A percentile compares a stretch with the other conserved stretches of the same genome.
These are phyloP conservation scores for Phytophthora pisi DNA, from an alignment of 352 stramenopile genomes.

Conservation along the genomic window DNA sequence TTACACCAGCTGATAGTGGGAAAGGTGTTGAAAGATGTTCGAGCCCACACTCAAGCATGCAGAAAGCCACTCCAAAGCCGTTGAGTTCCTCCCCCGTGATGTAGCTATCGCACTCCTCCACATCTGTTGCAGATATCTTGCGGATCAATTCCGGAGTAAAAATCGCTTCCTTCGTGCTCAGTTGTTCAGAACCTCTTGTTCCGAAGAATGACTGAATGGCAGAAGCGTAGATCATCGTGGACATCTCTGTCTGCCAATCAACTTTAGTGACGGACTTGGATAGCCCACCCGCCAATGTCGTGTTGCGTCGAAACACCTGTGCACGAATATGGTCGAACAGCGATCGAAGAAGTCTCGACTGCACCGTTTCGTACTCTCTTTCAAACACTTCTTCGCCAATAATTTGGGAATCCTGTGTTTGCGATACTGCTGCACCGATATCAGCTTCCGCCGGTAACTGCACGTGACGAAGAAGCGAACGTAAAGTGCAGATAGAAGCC, in stretches of 20 bases:
- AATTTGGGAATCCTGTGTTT: conserved; percentile 1
- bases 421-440: not conserved
- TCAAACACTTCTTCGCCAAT: conserved; percentile 21
- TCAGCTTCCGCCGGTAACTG: conserved; percentile 26
- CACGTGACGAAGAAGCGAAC: conserved; percentile 38
- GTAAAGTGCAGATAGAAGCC: conserved; percentile 37
- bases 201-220: conserved; percentile 48
- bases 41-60: conserved; percentile 41
- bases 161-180: conserved; percentile 19
- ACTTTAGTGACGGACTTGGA: conserved; percentile 34
- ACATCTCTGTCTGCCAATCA: conserved; percentile 43
- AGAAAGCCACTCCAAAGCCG: conserved; percentile 63
- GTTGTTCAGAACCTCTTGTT: conserved; percentile 10
- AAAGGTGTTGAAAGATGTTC: conserved; percentile 35
- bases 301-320: conserved; percentile 35
- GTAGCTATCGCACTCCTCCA: conserved; percentile 28
- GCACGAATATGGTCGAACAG: conserved; percentile 46
- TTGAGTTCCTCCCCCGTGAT: conserved; percentile 41
- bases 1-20: conserved; percentile 25
- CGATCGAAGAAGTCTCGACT: conserved; percentile 38
- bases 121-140: conserved; percentile 37
- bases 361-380: conserved; percentile 19
- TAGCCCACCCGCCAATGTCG: conserved; percentile 7
- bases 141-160: conserved; percentile 43
- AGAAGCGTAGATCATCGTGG: conserved; percentile 41